Evolutionary conservation across 2,329 filamentous ascomycete species (phyloP), one percentile per base, ranked within the genome.

Genomic region (Colletotrichum graminicola): DNA sequence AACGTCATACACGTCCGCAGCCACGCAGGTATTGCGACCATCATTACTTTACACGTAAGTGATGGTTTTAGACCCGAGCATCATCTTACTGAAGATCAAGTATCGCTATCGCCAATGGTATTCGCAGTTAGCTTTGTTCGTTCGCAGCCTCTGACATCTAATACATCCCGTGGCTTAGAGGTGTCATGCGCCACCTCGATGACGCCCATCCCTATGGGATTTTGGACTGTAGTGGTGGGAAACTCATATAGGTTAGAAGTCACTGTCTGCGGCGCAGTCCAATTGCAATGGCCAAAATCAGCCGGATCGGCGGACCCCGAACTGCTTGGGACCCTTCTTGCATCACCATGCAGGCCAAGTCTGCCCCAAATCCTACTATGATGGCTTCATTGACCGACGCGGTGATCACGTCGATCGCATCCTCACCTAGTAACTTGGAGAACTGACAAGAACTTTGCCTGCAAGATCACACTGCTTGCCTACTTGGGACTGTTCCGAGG

Each of bases 291-390:
- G 26, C 6, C 7, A 23, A 26, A 36, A 26, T 47, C 56, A 32
- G 14, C 66, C 45, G 21, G 70, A 72, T 72, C 70, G 49, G 36
- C 70, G 26, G 23, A 41, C 55, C 61, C 56, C 6, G 34, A 34
- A n/a, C 41, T 51, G n/a, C 29, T 45, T 39, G 29, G 49, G 56
- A 71, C 70, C 66, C 66, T 72, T 66, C 67, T 59, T 47, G 66
- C 70, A 71, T 72, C 66, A 72, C 26, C 29, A 41, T 62, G 62
- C 66, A 62, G 66, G 54, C 49, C 55, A 21, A 23, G 39, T 3
- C 12, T 23, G 5, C 23, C 7, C 41, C 6, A 11, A 16, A 0
- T 18, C 8, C 45, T 47, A 18, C 45, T 12, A 23, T 23, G 21
- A 47, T 23, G 3, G 8, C n/a, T 23, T 47, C 45, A 1, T 47